Evolutionary conservation across 495 filamentous ascomycete genomes (phyloP).

Genomic region (Chaetomium tenue): DNA sequence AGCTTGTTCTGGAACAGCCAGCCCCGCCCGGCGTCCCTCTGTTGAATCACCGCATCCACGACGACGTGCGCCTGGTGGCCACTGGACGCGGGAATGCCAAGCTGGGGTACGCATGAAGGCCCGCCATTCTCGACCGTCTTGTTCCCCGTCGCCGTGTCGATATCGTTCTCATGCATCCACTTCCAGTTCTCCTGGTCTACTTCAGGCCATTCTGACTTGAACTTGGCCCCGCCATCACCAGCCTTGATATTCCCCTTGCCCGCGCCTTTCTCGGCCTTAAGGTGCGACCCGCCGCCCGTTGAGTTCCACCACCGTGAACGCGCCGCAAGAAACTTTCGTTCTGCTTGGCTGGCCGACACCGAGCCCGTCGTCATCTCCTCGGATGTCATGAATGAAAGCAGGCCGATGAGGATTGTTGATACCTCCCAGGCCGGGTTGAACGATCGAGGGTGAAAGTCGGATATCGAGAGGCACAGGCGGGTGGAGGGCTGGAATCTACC

Average conservation of each 20-base stretch:
- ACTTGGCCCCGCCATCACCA: conserved; percentile 90
- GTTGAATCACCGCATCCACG: conserved; percentile 69
- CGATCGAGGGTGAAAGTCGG: conserved; percentile 93
- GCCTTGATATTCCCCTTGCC: conserved; percentile 58
- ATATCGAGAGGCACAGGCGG: conserved; percentile 90
- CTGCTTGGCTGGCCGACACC: conserved; percentile 72
- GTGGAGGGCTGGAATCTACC: conserved; percentile 92
- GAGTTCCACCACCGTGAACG: conserved; percentile 94
- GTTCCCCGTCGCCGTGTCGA: conserved; percentile 76
- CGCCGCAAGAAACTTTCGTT: conserved; percentile 74
- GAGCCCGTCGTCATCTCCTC: conserved; percentile 98
- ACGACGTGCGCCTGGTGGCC: conserved; percentile 73
- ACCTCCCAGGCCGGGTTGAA: conserved; percentile 99
- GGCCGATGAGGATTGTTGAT: conserved; percentile 88
- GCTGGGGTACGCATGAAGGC: conserved; percentile 63
- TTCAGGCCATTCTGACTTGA: conserved; percentile 85
- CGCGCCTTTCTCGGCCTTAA: conserved; percentile 36
- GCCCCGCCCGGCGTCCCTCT: conserved; percentile 72
- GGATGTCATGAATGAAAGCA: conserved; percentile 95
- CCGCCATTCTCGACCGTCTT: conserved; percentile 42
- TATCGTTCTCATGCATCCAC: conserved; percentile 80
- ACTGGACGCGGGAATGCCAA: conserved; percentile 65
- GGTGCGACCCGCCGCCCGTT: conserved; percentile 84
- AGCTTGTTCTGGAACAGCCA: conserved; percentile 79
- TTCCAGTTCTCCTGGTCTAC: conserved; percentile 87